Evolutionary conservation across 2,329 filamentous ascomycete genomes (phyloP).

Genomic region (Cladosporium sp.): DNA sequence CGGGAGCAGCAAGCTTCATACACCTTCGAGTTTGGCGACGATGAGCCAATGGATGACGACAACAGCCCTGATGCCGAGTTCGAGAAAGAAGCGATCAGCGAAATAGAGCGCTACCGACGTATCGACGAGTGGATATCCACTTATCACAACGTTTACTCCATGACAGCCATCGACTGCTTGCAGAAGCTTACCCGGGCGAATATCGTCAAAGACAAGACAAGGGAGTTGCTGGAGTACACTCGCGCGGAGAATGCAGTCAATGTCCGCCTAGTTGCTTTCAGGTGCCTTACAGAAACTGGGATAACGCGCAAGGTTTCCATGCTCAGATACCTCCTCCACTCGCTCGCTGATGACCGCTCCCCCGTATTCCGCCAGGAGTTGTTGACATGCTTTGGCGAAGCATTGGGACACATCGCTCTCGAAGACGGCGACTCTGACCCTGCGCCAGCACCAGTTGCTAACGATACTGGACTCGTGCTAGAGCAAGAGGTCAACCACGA

Average conservation of each 20-base stretch:
- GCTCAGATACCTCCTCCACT: slow-evolving; percentile 53
- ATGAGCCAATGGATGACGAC: slow-evolving; percentile 45
- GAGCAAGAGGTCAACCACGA: slow-evolving; percentile 51
- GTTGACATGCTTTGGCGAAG: slow-evolving; percentile 49
- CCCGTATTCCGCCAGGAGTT: slow-evolving; percentile 53
- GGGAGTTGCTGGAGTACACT: slow-evolving; percentile 59
- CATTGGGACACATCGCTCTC: slow-evolving; percentile 55
- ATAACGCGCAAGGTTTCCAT: slow-evolving; percentile 48
- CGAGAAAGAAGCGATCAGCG: slow-evolving; percentile 52
- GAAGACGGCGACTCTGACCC: slow-evolving; percentile 39
- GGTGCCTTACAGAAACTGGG: slow-evolving; percentile 53
- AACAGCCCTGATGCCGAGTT: slow-evolving; percentile 50
- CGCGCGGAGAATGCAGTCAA: slow-evolving; percentile 55
- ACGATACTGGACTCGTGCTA: slow-evolving; percentile 48
- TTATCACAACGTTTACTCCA: slow-evolving; percentile 60
- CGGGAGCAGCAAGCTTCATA: slow-evolving; percentile 25
- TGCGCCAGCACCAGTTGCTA: slow-evolving; percentile 29
- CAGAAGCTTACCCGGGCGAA: slow-evolving; percentile 50
- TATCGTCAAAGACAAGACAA: slow-evolving; percentile 48
- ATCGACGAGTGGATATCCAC: slow-evolving; percentile 65
- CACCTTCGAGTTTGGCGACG: slow-evolving; percentile 37
- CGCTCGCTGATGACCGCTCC: slow-evolving; percentile 53
- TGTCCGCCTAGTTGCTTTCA: slow-evolving; percentile 56
- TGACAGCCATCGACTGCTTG: slow-evolving; percentile 57
- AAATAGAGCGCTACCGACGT: slow-evolving; percentile 58